A percentile compares a stretch with the other conserved stretches of the same genome.
phyloP scores from a whole-genome alignment of 139 green algal species.

The Closterium sp. region DNA sequence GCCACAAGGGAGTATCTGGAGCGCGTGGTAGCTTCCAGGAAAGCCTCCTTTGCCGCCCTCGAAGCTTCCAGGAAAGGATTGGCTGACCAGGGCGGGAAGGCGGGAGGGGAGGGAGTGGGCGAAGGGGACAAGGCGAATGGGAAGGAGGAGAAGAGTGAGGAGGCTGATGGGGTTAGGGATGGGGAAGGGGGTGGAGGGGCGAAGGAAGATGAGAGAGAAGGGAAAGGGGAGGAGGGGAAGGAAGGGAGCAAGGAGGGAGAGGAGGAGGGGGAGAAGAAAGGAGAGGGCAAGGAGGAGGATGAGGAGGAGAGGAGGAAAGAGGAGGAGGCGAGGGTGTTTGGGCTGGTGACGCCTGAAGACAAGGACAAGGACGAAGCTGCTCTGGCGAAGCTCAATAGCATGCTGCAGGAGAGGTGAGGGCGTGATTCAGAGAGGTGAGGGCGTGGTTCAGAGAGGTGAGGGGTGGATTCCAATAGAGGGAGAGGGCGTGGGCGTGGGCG shows the following conservation, averaged over 20 bases:
- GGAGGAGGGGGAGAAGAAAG: conserved; percentile 16
- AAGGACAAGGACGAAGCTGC: conserved; percentile 34
- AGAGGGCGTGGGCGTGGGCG: too few relatives aligned
- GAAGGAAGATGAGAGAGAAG: not conserved
- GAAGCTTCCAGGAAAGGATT: not conserved
- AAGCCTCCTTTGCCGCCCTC: conserved; percentile 16
- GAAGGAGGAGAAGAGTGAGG: conserved; percentile 32
- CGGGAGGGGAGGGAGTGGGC: not conserved
- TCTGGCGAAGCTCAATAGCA: conserved; percentile 20
- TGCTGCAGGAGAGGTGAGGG: conserved; percentile 46
- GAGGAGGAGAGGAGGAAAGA: conserved; percentile 12
- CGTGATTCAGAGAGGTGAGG: not conserved
- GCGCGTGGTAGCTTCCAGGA: conserved; percentile 54
- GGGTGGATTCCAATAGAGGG: too few relatives aligned
- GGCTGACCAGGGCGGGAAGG: not conserved
- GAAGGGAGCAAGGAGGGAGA: not conserved
- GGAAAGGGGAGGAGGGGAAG: not conserved
- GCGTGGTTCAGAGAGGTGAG: too few relatives aligned
- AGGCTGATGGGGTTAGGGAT: conserved; percentile 8
- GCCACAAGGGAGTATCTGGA: conserved; percentile 58
- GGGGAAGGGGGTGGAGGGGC: not conserved
- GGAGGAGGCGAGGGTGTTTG: conserved; percentile 4
- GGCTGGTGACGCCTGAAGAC: not conserved
- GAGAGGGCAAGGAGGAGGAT: conserved; percentile 11
- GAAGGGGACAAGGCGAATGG: not conserved